A percentile compares a stretch with the other conserved stretches of the same genome.
These are phyloP conservation scores for Entonaema liquescens DNA, from an alignment of 495 filamentous ascomycete genomes.

Conservation along the genomic window DNA sequence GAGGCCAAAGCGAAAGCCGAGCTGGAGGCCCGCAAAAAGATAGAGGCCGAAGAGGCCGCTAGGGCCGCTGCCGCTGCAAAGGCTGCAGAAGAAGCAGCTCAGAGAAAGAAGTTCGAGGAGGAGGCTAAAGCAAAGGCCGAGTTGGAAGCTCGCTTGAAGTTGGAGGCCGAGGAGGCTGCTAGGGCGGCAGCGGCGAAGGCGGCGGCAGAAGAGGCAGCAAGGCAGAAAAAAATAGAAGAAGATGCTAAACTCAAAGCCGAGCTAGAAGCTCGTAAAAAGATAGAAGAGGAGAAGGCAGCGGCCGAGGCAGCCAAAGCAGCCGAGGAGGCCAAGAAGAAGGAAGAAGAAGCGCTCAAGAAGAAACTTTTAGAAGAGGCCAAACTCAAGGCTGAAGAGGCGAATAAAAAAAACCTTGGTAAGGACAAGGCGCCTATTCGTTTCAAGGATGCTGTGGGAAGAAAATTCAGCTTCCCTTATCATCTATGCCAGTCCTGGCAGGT, in stretches of 20 bases:
- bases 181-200: slow-evolving; percentile 36
- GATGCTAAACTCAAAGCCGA: slow-evolving; percentile 57
- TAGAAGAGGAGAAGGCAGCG: slow-evolving; percentile 51
- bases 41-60: slow-evolving; percentile 40
- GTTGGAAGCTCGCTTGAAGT: slow-evolving; percentile 45
- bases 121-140: slow-evolving; percentile 45
- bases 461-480: slow-evolving; percentile 86
- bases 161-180: slow-evolving; percentile 45
- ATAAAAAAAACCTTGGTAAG: slow-evolving; percentile 53
- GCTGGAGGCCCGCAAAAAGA: slow-evolving; percentile 46
- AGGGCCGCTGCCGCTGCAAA: slow-evolving; percentile 54
- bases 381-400: slow-evolving; percentile 62
- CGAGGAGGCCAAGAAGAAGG: slow-evolving; percentile 50
- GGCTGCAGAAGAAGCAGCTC: slow-evolving; percentile 59
- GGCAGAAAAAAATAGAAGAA: slow-evolving; percentile 39
- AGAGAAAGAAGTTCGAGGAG: slow-evolving; percentile 53
- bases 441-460: slow-evolving; percentile 85
- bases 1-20: slow-evolving; percentile 45
- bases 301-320: slow-evolving; percentile 41
- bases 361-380: slow-evolving; percentile 54
- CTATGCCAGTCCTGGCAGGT: slow-evolving; percentile 83
- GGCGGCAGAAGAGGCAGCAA: slow-evolving; percentile 36
- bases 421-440: slow-evolving; percentile 73
- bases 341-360: slow-evolving; percentile 58
- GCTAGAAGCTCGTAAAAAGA: slow-evolving; percentile 52